Conservation (phyloP, 208 protist species). For the Trypanosoma mega region DNA sequence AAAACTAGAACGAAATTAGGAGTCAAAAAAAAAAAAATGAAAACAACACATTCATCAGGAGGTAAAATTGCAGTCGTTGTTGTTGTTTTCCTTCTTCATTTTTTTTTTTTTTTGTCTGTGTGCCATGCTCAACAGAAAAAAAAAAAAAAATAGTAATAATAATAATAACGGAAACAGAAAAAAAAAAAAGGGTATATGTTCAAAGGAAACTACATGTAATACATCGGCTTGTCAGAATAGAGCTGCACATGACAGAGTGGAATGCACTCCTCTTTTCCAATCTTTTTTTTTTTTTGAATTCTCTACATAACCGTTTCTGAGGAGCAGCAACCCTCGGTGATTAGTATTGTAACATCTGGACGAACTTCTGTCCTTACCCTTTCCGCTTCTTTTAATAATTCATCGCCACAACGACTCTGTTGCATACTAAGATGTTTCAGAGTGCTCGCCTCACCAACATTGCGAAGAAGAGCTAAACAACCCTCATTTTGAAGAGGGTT, state of each 20-base stretch:
- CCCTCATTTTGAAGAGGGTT: constrained; percentile 80
- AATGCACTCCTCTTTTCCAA: background rate
- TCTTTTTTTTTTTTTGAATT: constrained; percentile 16
- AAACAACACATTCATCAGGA: too few species aligned
- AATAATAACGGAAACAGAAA: too few species aligned
- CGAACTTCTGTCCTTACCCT: constrained; percentile 21
- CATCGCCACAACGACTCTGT: constrained; percentile 57
- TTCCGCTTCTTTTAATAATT: constrained; percentile 34
- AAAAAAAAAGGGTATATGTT: too few species aligned
- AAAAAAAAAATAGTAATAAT: too few species aligned
- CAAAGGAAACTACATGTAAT: too few species aligned
- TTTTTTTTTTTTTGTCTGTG: too few species aligned
- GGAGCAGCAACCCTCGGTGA: constrained; percentile 47
- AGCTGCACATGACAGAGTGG: background rate
- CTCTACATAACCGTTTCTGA: constrained; percentile 12
- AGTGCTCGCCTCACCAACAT: constrained; percentile 40
- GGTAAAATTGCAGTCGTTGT: too few species aligned
- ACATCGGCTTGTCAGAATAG: too few species aligned
- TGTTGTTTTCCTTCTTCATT: too few species aligned
- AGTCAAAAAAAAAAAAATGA: background rate
- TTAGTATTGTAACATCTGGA: constrained; percentile 41
- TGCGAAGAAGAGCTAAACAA: constrained; percentile 61
- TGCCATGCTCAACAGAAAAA: too few species aligned
- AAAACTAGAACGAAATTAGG: background rate
- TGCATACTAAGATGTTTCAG: constrained; percentile 66